These are phyloP conservation scores for Arthrobotrys sphaeroides DNA, from an alignment of 2,329 filamentous ascomycete genomes.

Conservation along the genomic window DNA sequence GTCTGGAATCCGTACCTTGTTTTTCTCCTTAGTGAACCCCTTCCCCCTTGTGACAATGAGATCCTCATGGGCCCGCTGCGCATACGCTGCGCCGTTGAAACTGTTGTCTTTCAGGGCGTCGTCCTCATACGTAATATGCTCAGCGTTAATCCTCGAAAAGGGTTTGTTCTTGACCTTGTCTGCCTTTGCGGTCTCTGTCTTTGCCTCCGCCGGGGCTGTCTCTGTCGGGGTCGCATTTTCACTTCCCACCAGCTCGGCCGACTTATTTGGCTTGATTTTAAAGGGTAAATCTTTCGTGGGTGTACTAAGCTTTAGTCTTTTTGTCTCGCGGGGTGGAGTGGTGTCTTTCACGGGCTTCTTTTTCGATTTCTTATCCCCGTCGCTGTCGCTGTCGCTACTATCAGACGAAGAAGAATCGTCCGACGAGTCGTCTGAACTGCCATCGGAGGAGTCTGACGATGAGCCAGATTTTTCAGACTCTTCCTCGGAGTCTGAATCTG, in stretches of 20 bases:
- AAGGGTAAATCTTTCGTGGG: slow-evolving; percentile 54
- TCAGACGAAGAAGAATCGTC: slow-evolving; percentile 64
- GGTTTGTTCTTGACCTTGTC: slow-evolving; percentile 61
- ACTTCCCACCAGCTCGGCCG: slow-evolving; percentile 62
- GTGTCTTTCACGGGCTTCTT: slow-evolving; percentile 58
- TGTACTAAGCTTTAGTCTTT: slow-evolving; percentile 59
- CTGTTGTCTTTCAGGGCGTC: slow-evolving; percentile 69
- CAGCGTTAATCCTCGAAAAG: slow-evolving; percentile 74
- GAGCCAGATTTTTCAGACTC: too few relatives aligned
- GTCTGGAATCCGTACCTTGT: slow-evolving; percentile 71
- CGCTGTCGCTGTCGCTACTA: slow-evolving; percentile 59
- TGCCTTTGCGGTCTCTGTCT: neutral
- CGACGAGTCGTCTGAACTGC: slow-evolving; percentile 62
- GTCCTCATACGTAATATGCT: slow-evolving; percentile 55
- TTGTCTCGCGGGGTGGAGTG: slow-evolving; percentile 60
- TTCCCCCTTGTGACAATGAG: slow-evolving; percentile 92
- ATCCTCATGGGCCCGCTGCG: slow-evolving; percentile 85
- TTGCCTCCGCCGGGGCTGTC: neutral
- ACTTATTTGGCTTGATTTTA: slow-evolving; percentile 63
- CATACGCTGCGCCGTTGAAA: slow-evolving; percentile 84
- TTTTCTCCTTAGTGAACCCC: slow-evolving; percentile 99
- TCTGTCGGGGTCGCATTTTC: neutral
- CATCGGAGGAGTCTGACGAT: slow-evolving; percentile 19
- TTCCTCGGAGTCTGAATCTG: slow-evolving; percentile 26
- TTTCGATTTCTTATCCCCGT: slow-evolving; percentile 17